Conservation (phyloP, 352 stramenopile genomes). For the Globisporangium uncinulatum region DNA sequence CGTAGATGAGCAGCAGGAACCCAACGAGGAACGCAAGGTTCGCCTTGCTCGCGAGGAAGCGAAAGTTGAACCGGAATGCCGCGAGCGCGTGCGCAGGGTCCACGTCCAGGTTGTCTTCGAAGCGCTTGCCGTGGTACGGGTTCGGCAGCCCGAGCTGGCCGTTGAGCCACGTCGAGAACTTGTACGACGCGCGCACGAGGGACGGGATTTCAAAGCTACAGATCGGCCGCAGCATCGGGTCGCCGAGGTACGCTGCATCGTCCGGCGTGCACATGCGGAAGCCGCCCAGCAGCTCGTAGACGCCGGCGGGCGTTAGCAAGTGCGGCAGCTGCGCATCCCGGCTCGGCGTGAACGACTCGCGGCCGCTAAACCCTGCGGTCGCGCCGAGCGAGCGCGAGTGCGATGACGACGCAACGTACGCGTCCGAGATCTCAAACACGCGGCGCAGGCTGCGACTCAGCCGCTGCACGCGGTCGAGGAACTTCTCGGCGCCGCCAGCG, state of each 20-base stretch:
- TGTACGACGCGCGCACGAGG: conserved; percentile 75
- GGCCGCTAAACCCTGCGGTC: conserved; percentile 12
- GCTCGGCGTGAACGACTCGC: conserved; percentile 61
- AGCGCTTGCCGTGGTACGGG: conserved; percentile 58
- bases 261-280: conserved; percentile 74
- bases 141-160: conserved; percentile 53
- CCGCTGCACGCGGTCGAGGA: conserved; percentile 55
- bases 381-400: conserved; percentile 39
- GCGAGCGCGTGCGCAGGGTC: conserved; percentile 27
- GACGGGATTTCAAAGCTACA: conserved; percentile 71
- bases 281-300: conserved; percentile 60
- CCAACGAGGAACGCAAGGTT: conserved; percentile 65
- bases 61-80: conserved; percentile 79
- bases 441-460: conserved; percentile 63
- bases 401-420: conserved; percentile 74
- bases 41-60: conserved; percentile 82
- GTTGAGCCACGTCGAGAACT: conserved; percentile 79
- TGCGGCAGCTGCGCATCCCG: conserved; percentile 50
- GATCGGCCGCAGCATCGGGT: conserved; percentile 83
- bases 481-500: conserved; percentile 15
- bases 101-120: conserved; percentile 73
- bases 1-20: conserved; percentile 60
- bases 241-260: conserved; percentile 57
- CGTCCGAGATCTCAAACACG: conserved; percentile 84
- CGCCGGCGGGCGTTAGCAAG: conserved; percentile 50